Base-by-base conservation (phyloP, 1,284 basidiomycete species). In the Cutaneotrichosporon cyanovorans region DNA sequence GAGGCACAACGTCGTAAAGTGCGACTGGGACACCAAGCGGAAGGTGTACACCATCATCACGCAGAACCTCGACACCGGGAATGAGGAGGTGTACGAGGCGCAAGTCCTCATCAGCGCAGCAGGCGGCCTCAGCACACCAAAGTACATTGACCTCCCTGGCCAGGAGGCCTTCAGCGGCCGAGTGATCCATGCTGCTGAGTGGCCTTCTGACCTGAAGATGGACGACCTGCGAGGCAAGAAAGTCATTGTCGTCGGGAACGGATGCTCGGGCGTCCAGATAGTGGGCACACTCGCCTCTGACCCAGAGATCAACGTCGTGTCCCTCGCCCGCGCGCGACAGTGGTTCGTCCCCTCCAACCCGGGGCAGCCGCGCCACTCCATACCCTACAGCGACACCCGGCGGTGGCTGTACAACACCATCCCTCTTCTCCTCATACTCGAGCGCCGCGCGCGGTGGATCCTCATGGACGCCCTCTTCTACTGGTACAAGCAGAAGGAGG, bases 51-150 rank as follows among this genome's bases (percentile, higher is more conserved):
- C n/a, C 33, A 28, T 51, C 4, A 36, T 34, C 5, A 15, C 46
- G 20, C 37, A 19, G 16, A 21, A 47, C 50, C 15, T 39, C 30
- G 20, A 37, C 20, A 39, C 36, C 1, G 35, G 19, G 16, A 21
- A 45, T 12, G 31, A 35, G 10, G 30, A 40, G 23, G 34, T 32
- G 18, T 34, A 49, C 18, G 38, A 50, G 7, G 51, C 51, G 36
- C 38, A 49, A 14, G 41, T 61, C 28, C 42, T 65, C 37, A 45
- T 65, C 18, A 51, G 52, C 19, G 55, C 56, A 19, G 49, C 53
- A 12, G 62, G 62, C 14, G 55, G 54, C 18, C 59, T 65, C 40
- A 55, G 51, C n/a, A 37, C 28, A n/a, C 49, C 49, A n/a, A 40
- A 37, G 23, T 47, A 42, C 12, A 58, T 58, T 22, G 22, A 44